Base-by-base conservation (phyloP, 371 early-diverging fungal genomes). In the Parasitella parasitica region DNA sequence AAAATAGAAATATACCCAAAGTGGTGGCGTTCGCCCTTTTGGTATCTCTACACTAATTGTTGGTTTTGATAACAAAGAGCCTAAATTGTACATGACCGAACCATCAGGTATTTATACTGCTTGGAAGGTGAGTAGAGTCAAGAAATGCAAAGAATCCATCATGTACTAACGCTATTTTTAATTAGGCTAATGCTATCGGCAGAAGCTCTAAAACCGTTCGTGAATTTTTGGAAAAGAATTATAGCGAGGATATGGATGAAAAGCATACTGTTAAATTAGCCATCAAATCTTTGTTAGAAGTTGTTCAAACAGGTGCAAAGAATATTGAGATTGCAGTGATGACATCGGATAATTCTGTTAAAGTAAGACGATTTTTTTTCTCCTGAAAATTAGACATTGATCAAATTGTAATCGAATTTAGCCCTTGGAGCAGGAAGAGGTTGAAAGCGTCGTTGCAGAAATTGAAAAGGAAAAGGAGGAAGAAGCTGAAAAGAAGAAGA, bases 41-140 rank as follows among this genome's bases (percentile, higher is more conserved):
- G 99, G 99, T 68, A 94, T 99, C 57, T 95, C 97, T 53, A 95
- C 97, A 46, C 85, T 99, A 46, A 85, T 99, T 66, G 92, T 98
- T 69, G 99, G 99, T n/a, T 89, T 93, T 69, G 88, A 91, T 62
- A 89, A 90, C 73, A 87, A 90, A 66, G 83, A 81, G 16, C 98
- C 99, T 32, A 89, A 90, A 71, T 89, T 99, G 61, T 99, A 94
- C 85, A 94, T 98, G 81, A 97, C 99, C 18, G 99, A 99, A 67
- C 99, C 99, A 13, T 97, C 99, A 49, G 99, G 99, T 55, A 99
- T 98, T 68, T 99, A 95, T 78, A 91, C 97, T 55, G 96, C 96
- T 66, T 99, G 99, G 97, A 95, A 94, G 85, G 89, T 85, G 71
- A 75, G 41, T 32, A 8, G 11, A 32, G 11, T 32, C 32, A 32